phyloP scores from a whole-genome alignment of 441 rosid species.

The Arabidopsis lyrata region DNA sequence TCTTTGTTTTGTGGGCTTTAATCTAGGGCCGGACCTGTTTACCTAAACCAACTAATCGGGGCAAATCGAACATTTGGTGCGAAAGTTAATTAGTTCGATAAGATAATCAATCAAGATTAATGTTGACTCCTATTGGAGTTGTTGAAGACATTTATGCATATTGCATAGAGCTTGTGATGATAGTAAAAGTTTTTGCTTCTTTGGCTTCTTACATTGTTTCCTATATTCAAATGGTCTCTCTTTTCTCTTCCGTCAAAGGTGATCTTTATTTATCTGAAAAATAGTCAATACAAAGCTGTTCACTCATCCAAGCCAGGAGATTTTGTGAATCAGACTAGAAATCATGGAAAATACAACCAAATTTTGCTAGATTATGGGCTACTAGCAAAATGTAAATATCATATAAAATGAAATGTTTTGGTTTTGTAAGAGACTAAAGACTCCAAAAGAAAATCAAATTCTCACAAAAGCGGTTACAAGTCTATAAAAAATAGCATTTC shows the following conservation, averaged over 20 bases:
- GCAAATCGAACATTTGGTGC: background rate
- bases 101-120: background rate
- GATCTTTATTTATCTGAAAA: no score
- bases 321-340: no score
- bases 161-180: background rate
- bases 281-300: no score
- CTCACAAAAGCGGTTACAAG: background rate
- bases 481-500: background rate
- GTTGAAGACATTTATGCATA: background rate
- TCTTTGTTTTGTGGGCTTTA: no score
- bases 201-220: background rate
- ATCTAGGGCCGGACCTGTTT: no score
- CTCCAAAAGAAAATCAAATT: background rate
- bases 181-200: background rate
- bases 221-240: background rate
- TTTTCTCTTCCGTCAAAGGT: no score
- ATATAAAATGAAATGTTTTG: background rate
- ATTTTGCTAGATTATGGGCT: no score
- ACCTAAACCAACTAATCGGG: no score
- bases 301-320: no score
- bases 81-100: no score
- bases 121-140: background rate
- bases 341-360: no score
- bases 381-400: background rate
- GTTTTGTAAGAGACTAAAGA: background rate